A percentile compares a stretch with the other conserved stretches of the same genome.
Conservation (phyloP, 2,329 filamentous ascomycete species). For the Alternaria rosae region DNA sequence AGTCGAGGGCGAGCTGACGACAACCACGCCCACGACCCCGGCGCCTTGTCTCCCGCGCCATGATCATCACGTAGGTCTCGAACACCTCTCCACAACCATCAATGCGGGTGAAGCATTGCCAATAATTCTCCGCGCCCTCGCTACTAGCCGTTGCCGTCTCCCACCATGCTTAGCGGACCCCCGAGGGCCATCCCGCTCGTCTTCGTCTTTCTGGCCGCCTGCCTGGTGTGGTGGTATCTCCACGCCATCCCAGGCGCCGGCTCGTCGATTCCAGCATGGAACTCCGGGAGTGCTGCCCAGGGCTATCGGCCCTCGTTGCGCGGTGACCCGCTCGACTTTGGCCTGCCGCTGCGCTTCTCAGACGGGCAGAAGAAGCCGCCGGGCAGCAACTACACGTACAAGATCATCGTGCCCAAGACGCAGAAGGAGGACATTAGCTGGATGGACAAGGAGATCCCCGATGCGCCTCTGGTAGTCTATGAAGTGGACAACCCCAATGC, state of each 20-base stretch:
- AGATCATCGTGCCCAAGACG: conserved; percentile 48
- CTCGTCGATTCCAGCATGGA: conserved; percentile 26
- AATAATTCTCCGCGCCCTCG: not conserved
- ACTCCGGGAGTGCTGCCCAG: conserved; percentile 9
- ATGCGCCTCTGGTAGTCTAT: conserved; percentile 56
- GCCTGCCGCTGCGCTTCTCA: conserved; percentile 43
- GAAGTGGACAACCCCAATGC: conserved; percentile 61
- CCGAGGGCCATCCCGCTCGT: conserved; percentile 43
- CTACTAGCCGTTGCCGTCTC: conserved; percentile 19
- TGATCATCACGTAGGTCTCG: conserved; percentile 2
- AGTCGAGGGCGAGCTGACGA: conserved; percentile 4
- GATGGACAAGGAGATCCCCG: conserved; percentile 46
- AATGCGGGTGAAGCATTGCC: conserved; percentile 8
- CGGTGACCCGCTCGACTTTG: conserved; percentile 46
- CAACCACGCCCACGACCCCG: not conserved
- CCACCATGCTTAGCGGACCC: conserved; percentile 47
- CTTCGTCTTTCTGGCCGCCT: conserved; percentile 33
- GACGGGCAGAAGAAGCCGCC: conserved; percentile 41
- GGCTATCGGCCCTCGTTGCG: conserved; percentile 21
- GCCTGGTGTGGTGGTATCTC: conserved; percentile 44
- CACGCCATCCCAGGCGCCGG: conserved; percentile 19
- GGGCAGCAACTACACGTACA: conserved; percentile 47
- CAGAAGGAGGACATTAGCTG: conserved; percentile 48
- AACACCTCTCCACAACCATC: not conserved
- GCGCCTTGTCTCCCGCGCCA: conserved; percentile 1